Percentiles rank a stretch among this genome's conserved stretches.
Conservation (phyloP, 495 filamentous ascomycete genomes). For the Amniculicola lignicola region DNA sequence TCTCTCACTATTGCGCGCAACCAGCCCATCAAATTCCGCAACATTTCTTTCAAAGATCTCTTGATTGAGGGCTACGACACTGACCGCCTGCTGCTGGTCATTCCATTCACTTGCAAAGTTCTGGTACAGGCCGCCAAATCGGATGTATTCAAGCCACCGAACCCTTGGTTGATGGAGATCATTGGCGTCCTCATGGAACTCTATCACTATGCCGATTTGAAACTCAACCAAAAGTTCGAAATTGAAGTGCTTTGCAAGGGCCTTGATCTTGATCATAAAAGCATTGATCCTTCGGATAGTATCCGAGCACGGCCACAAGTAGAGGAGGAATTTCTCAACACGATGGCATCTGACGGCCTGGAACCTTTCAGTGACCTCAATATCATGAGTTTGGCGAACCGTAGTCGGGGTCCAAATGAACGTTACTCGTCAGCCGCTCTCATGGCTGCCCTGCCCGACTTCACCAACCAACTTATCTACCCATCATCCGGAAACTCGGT, state of each 20-base stretch:
- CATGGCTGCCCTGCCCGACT: constrained; percentile 71
- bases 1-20: constrained; percentile 90
- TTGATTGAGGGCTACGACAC: constrained; percentile 89
- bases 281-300: constrained; percentile 75
- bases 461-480: constrained; percentile 67
- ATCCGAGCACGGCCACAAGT: constrained; percentile 66
- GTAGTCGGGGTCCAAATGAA: constrained; percentile 61
- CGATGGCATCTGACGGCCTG: constrained; percentile 62
- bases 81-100: constrained; percentile 81
- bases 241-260: constrained; percentile 96
- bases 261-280: constrained; percentile 81
- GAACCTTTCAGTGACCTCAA: constrained; percentile 73
- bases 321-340: constrained; percentile 54
- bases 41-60: constrained; percentile 94
- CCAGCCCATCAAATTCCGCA: constrained; percentile 92
- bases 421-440: constrained; percentile 70
- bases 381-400: constrained; percentile 63
- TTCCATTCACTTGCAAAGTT: constrained; percentile 96
- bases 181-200: constrained; percentile 82
- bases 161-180: constrained; percentile 96
- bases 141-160: constrained; percentile 87
- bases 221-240: constrained; percentile 94
- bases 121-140: constrained; percentile 79
- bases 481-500: constrained; percentile 70
- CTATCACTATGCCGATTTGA: constrained; percentile 87